Percentiles rank a stretch among this genome's conserved stretches.
Conservation (phyloP, 768 basidiomycete genomes). For the Suillus ampliporus region DNA sequence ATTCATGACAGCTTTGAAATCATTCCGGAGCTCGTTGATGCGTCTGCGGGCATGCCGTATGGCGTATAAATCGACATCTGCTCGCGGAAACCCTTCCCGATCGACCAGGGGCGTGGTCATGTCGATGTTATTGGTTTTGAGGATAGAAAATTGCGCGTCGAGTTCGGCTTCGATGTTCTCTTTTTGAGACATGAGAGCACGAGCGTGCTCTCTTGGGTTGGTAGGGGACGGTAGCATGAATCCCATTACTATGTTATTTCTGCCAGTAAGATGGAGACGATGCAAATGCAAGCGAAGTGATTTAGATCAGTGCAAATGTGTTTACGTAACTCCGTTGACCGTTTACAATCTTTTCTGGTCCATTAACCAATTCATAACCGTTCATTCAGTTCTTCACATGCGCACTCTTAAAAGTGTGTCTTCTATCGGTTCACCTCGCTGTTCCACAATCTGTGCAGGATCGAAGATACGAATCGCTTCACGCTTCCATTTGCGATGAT, state of each 20-base stretch:
- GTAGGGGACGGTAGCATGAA: slow-evolving; percentile 50
- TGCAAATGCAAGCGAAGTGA: no score
- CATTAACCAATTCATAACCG: no score
- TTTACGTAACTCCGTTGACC: slow-evolving; percentile 6
- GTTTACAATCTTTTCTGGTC: no score
- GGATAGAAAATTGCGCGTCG: slow-evolving; percentile 61
- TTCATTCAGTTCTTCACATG: background rate
- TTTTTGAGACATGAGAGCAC: slow-evolving; percentile 69
- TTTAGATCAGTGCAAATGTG: background rate
- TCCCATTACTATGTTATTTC: slow-evolving; percentile 42
- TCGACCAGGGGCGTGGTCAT: slow-evolving; percentile 83
- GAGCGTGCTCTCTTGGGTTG: slow-evolving; percentile 60
- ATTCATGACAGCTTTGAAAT: slow-evolving; percentile 67
- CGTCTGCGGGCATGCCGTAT: slow-evolving; percentile 76
- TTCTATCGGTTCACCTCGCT: slow-evolving; percentile 57
- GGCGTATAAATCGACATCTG: slow-evolving; percentile 84
- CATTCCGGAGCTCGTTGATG: slow-evolving; percentile 84
- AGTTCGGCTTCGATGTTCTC: slow-evolving; percentile 77
- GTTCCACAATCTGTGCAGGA: slow-evolving; percentile 51
- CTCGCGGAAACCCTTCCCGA: slow-evolving; percentile 86
- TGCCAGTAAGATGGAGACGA: background rate
- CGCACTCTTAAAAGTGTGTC: background rate
- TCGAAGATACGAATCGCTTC: slow-evolving; percentile 63
- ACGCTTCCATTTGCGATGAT: slow-evolving; percentile 80
- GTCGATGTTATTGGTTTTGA: slow-evolving; percentile 64